Base-by-base conservation (phyloP, 108 stramenopile genomes). In the Skeletonema tropicum region DNA sequence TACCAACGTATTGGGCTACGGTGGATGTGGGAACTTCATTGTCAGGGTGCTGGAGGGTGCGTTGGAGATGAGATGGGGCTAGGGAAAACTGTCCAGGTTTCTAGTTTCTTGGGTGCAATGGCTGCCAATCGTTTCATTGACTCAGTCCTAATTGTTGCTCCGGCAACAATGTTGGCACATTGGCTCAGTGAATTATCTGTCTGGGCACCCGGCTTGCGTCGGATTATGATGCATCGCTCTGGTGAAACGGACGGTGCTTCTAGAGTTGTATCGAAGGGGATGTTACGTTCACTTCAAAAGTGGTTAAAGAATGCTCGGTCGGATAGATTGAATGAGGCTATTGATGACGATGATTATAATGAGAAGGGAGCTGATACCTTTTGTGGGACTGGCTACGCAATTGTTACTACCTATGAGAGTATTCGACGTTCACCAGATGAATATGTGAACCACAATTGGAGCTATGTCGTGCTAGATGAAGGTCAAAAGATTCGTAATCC, bases 401-500 rank as follows among this genome's bases (percentile, higher is more conserved):
- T 97, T 57, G 73, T 99, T 0, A 94, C 97, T 32, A 97, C 99
- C 5, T 99, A 97, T 83, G 97, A 98, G 57, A 91, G 85, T 19
- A 73, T 99, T 55, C 79, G 96, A 26, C 66, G 94, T 23, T 76
- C 84, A 33, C 61, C 87, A 11, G 86, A 90, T 52, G 71, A 87
- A 12, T 92, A 94, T 83, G 83, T 86, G n/a, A 68, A 71, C 52
- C 92, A 94, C 70, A 63, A 75, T 45, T 99, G 97, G 97, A 91
- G 83, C 39, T 98, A 97, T 67, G 89, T 95, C 26, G 88, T 98
- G 0, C 82, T 99, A 71, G 99, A 99, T 70, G 99, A 99, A 79
- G 99, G 97, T 1, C 99, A 99, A 85, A 97, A 96, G 82, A 98
- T 99, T 58, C 85, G 98, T 19, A 99, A 99, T 80, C 98, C 99